A percentile compares a stretch with the other conserved stretches of the same genome.
Conservation (phyloP, 1,139 yeast species). For the Sugiyamaella sp. region DNA sequence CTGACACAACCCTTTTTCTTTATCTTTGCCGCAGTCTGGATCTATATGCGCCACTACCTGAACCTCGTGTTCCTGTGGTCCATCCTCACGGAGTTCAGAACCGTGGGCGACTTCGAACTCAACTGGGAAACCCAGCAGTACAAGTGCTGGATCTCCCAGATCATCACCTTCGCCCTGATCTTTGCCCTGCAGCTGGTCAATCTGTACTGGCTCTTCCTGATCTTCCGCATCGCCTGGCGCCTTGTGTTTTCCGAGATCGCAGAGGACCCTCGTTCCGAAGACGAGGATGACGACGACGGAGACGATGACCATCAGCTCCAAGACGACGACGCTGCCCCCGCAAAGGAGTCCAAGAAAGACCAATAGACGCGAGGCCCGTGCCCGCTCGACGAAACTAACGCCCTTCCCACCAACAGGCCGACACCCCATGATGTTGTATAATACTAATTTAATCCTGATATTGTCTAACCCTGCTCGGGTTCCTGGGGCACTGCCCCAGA, state of each 20-base stretch:
- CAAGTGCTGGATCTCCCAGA: constrained; percentile 94
- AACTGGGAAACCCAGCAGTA: constrained; percentile 93
- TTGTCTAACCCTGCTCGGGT: background rate
- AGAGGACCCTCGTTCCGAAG: constrained; percentile 90
- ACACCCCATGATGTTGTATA: background rate
- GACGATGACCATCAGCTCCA: too few relatives aligned
- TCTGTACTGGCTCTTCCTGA: constrained; percentile 82
- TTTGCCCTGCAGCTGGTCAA: constrained; percentile 84
- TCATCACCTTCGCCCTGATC: constrained; percentile 78
- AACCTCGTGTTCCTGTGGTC: constrained; percentile 85
- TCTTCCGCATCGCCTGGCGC: constrained; percentile 75
- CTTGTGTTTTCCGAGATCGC: constrained; percentile 58
- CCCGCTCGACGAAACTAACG: background rate
- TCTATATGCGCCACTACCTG: constrained; percentile 84
- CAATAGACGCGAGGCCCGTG: constrained; percentile 12
- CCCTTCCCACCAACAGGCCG: background rate
- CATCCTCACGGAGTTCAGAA: constrained; percentile 78
- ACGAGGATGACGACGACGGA: constrained; percentile 62
- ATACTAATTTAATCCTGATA: background rate
- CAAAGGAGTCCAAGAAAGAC: constrained; percentile 24
- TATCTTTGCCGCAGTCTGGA: constrained; percentile 74
- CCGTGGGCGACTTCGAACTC: constrained; percentile 79
- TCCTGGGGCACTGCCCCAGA: background rate
- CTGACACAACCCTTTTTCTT: constrained; percentile 66
- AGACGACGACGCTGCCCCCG: too few relatives aligned